A percentile compares a stretch with the other conserved stretches of the same genome.
phyloP scores from a whole-genome alignment of 345 rosid genomes.

The Clausena lansium region DNA sequence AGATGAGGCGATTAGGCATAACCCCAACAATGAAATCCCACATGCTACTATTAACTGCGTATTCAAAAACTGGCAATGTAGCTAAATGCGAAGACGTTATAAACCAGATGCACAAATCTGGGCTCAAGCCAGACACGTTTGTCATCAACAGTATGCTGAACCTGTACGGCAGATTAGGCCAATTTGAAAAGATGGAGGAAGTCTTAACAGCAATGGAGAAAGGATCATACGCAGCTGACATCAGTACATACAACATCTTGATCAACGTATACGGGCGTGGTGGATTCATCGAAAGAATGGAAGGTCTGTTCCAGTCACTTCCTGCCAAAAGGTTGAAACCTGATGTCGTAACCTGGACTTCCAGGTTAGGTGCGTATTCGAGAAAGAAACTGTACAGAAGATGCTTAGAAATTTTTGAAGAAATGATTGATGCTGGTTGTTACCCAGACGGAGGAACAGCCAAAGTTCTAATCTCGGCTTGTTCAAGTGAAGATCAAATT shows the following conservation, averaged over 20 bases:
- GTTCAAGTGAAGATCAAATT: slow-evolving; percentile 70
- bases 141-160: slow-evolving; percentile 83
- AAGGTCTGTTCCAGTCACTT: slow-evolving; percentile 50
- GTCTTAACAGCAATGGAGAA: slow-evolving; percentile 59
- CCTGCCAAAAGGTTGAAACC: slow-evolving; percentile 43
- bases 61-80: slow-evolving; percentile 62
- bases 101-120: slow-evolving; percentile 65
- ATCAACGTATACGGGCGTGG: slow-evolving; percentile 76
- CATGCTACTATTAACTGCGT: slow-evolving; percentile 86
- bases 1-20: slow-evolving; percentile 77
- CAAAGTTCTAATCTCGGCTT: slow-evolving; percentile 76
- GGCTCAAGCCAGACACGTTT: slow-evolving; percentile 74
- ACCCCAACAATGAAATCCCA: slow-evolving; percentile 89
- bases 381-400: slow-evolving; percentile 69
- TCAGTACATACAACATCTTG: slow-evolving; percentile 84
- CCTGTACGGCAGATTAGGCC: slow-evolving; percentile 78
- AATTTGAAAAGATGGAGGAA: slow-evolving; percentile 73
- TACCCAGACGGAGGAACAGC: slow-evolving; percentile 87
- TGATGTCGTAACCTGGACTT: slow-evolving; percentile 94
- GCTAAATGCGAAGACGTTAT: slow-evolving; percentile 73
- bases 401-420: slow-evolving; percentile 80
- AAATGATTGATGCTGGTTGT: slow-evolving; percentile 86
- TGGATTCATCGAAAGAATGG: slow-evolving; percentile 70
- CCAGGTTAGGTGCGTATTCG: slow-evolving; percentile 73
- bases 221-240: slow-evolving; percentile 53